Base-by-base conservation (phyloP, 192 early-diverging fungal genomes). In the Jimgerdemannia flammicorona region DNA sequence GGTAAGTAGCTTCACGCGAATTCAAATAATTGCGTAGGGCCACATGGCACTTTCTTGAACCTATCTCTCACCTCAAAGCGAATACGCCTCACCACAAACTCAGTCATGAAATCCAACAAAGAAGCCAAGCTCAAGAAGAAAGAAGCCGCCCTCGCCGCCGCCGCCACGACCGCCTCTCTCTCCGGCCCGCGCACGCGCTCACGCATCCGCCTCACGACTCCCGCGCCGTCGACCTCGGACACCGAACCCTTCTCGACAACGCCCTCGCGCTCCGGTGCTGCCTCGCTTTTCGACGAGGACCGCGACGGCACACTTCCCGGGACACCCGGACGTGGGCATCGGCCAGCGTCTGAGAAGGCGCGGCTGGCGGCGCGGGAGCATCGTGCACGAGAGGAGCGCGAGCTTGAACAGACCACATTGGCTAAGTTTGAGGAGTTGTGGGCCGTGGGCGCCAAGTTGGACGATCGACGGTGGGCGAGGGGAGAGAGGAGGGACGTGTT, bases 1-100 rank as follows among this genome's bases (percentile, higher is more conserved):
- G 85, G 85, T 84, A 78, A 71, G 73, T 65, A 18, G 19, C 9
- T 65, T 65, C 14, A 29, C 29, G 29, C 29, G 29, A 29, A 29
- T 29, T 29, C 29, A 29, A 29, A 29, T 29, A 29, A 29, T 29
- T 29, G 29, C 29, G 29, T 29, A 29, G 29, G 29, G 29, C 29
- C 29, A 29, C 29, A 29, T 29, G 29, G 29, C 29, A 1, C 29
- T 29, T 29, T 29, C 29, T 29, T 29, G 29, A 29, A 29, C 29
- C 29, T 59, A 59, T 59, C 49, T 59, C 49, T 59, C 49, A 59
- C 14, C 49, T 59, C 49, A 59, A 10, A 6, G 6, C 2, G 49
- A 29, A 29, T 29, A 29, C 29, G 2, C 49, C 14, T 14, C 2
- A 59, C 49, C 49, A 6, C 2, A 6, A 14, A 59, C 49, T 14